Evolutionary conservation across 2,329 filamentous ascomycete genomes (phyloP).

Genomic region (Aspergillus sp.): DNA sequence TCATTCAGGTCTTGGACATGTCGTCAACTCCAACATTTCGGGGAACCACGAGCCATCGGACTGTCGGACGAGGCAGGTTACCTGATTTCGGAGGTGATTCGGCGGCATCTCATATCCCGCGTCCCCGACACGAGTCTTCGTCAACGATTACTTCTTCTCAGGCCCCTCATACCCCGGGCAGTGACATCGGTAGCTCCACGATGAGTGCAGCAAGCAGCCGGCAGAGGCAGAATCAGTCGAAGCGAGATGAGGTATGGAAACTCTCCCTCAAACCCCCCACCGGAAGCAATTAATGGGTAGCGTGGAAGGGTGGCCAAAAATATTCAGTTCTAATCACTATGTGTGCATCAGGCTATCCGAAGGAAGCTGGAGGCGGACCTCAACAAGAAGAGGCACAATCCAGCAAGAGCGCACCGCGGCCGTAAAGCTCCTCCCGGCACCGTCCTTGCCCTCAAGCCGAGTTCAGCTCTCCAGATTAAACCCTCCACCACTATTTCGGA

Average conservation of each 20-base stretch:
- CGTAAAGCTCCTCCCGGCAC: constrained; percentile 95
- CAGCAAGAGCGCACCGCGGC: constrained; percentile 74
- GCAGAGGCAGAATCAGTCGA: constrained; percentile 91
- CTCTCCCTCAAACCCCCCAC: not conserved
- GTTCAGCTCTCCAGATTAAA: constrained; percentile 95
- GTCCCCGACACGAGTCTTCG: constrained; percentile 56
- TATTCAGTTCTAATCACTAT: constrained; percentile 8
- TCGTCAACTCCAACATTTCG: constrained; percentile 59
- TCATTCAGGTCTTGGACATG: constrained; percentile 41
- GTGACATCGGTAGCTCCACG: constrained; percentile 62
- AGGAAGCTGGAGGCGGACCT: constrained; percentile 96
- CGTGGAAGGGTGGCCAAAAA: not conserved
- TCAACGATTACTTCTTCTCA: constrained; percentile 39
- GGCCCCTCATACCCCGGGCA: constrained; percentile 34
- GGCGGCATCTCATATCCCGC: constrained; percentile 56
- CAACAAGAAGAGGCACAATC: constrained; percentile 90
- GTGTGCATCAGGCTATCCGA: constrained; percentile 74
- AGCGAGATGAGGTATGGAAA: constrained; percentile 86
- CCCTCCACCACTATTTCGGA: constrained; percentile 90
- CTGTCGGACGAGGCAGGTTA: constrained; percentile 55
- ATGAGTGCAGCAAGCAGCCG: constrained; percentile 87
- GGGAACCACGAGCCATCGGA: constrained; percentile 53
- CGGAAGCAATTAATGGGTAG: not conserved
- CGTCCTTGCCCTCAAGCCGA: constrained; percentile 91
- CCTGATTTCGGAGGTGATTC: constrained; percentile 55